Conservation (phyloP, 768 basidiomycete genomes). For the Cystobasidium tubakii region DNA sequence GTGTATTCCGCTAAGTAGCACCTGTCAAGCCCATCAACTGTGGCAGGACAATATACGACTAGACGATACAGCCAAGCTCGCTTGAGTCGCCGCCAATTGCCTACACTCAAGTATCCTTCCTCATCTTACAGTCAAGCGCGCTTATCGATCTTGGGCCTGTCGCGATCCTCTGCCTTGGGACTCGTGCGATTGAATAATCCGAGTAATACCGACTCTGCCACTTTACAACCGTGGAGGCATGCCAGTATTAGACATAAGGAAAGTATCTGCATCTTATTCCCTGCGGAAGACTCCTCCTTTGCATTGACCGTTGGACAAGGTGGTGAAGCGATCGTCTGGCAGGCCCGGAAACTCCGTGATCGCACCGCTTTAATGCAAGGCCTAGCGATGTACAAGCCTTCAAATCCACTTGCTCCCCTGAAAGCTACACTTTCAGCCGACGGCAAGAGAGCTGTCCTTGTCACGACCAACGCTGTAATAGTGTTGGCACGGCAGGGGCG, state of each 20-base stretch:
- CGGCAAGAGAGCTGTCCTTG: conserved; percentile 23
- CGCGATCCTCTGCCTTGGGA: background rate
- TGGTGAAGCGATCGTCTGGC: conserved; percentile 21
- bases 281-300: background rate
- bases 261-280: background rate
- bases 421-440: background rate
- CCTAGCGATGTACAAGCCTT: background rate
- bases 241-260: background rate
- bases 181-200: background rate
- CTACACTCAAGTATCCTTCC: background rate
- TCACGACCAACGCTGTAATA: background rate
- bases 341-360: background rate
- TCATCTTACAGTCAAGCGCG: background rate
- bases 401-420: too few relatives aligned
- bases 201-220: background rate
- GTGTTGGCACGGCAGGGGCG: background rate
- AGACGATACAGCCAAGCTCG: background rate
- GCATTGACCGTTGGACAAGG: background rate
- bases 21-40: background rate
- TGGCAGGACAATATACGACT: background rate
- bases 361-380: background rate
- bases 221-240: background rate
- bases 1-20: background rate
- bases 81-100: background rate
- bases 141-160: background rate